phyloP scores from a whole-genome alignment of 257 asterid genomes.

The Penstemon eatonii region DNA sequence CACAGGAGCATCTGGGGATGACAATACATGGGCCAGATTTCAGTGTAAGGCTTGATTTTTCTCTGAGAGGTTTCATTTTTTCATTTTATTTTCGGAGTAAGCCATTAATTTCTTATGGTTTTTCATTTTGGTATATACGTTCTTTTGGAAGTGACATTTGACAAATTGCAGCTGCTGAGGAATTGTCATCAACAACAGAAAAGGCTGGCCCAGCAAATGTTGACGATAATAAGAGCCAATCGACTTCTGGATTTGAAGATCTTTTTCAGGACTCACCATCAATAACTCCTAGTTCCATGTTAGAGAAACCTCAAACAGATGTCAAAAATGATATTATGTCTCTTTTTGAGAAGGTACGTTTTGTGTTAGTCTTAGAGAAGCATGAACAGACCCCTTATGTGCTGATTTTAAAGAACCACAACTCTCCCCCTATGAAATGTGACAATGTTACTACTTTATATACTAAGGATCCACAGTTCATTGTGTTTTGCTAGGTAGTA shows the following conservation, averaged over 20 bases:
- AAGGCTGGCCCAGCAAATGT: slow-evolving; percentile 26
- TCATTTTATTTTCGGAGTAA: background rate
- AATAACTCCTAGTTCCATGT: slow-evolving; percentile 42
- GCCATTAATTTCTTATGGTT: background rate
- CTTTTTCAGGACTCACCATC: slow-evolving; percentile 72
- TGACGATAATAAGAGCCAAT: slow-evolving; percentile 45
- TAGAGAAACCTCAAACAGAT: slow-evolving; percentile 68
- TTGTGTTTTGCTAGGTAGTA: slow-evolving; percentile 4
- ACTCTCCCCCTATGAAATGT: background rate
- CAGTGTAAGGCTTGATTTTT: slow-evolving; percentile 21
- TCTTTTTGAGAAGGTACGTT: slow-evolving; percentile 89
- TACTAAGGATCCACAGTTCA: background rate
- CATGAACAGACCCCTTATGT: background rate
- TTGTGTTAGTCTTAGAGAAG: slow-evolving; percentile 13
- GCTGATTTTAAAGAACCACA: background rate
- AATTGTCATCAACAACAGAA: slow-evolving; percentile 50
- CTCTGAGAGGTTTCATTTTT: background rate
- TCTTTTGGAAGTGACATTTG: slow-evolving; percentile 19
- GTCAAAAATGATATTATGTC: slow-evolving; percentile 89
- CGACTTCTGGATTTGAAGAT: slow-evolving; percentile 75
- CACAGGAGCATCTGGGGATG: slow-evolving; percentile 54
- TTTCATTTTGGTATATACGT: slow-evolving; percentile 1
- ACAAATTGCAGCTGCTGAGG: slow-evolving; percentile 73
- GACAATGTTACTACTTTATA: background rate
- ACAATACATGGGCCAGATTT: slow-evolving; percentile 82